These are phyloP conservation scores for Tilletia setariae DNA, from an alignment of 1,284 basidiomycete genomes.

Conservation along the genomic window DNA sequence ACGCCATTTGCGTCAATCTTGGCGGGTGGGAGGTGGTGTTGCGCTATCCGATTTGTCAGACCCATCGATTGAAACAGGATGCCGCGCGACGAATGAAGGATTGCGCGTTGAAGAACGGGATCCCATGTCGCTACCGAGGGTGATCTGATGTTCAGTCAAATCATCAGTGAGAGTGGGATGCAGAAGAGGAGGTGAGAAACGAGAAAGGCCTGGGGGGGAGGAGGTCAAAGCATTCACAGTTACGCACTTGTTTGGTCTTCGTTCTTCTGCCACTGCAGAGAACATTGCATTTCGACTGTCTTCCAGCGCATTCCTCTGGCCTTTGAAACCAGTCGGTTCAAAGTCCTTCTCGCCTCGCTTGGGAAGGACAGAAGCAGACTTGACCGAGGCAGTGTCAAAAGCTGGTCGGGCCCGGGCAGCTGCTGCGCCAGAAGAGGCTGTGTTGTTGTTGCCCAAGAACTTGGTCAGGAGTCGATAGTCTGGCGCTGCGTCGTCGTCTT, in stretches of 20 bases:
- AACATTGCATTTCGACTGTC: conserved; percentile 79
- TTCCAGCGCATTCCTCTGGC: conserved; percentile 75
- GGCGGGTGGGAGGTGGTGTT: neutral
- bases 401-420: no score
- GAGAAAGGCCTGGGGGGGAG: neutral
- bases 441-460: conserved; percentile 24
- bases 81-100: conserved; percentile 38
- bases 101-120: conserved; percentile 32
- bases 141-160: conserved; percentile 15
- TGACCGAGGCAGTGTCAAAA: no score
- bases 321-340: conserved; percentile 67
- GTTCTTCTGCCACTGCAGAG: conserved; percentile 59
- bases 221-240: no score
- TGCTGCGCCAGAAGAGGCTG: no score
- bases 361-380: conserved; percentile 31
- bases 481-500: conserved; percentile 30
- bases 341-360: conserved; percentile 59
- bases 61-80: conserved; percentile 45
- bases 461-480: conserved; percentile 30
- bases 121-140: conserved; percentile 44
- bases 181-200: neutral
- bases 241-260: conserved; percentile 62
- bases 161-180: no score
- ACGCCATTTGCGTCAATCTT: conserved; percentile 20
- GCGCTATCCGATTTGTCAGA: conserved; percentile 21